Percentiles rank a stretch among this genome's conserved stretches.
These are phyloP conservation scores for Rutstroemia sp. DNA, from an alignment of 2,329 filamentous ascomycete genomes.

Conservation along the genomic window DNA sequence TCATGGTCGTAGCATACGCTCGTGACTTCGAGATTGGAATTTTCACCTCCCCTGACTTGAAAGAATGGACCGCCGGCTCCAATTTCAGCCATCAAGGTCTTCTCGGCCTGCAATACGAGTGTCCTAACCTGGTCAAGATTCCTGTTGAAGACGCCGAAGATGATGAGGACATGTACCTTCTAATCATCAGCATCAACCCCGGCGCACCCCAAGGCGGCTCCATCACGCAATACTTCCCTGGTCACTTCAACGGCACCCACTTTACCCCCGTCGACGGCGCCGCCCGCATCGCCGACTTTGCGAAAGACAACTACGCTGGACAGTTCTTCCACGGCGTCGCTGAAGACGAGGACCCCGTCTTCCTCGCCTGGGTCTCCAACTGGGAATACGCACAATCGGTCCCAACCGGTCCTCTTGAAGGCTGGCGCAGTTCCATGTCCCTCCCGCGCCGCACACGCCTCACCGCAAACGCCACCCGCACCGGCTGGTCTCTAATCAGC, in stretches of 20 bases:
- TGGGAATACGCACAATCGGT: conserved; percentile 50
- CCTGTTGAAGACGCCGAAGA: conserved; percentile 33
- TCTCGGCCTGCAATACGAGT: conserved; percentile 38
- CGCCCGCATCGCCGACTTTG: conserved; percentile 38
- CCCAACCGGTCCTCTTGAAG: conserved; percentile 44
- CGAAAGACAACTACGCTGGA: conserved; percentile 47
- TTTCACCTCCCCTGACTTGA: conserved; percentile 52
- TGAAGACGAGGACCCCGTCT: conserved; percentile 26
- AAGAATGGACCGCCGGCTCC: conserved; percentile 48
- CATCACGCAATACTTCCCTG: conserved; percentile 48
- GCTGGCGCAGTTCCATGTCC: conserved; percentile 46
- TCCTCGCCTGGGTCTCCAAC: conserved; percentile 50
- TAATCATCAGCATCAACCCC: conserved; percentile 48
- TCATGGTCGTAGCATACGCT: conserved; percentile 48
- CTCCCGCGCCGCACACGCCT: conserved; percentile 47
- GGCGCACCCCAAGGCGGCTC: conserved; percentile 50
- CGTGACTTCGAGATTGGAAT: conserved; percentile 52
- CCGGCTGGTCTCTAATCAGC: conserved; percentile 45
- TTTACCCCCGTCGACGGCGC: conserved; percentile 41
- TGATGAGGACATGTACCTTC: conserved; percentile 32
- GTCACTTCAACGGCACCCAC: conserved; percentile 57
- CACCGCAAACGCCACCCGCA: conserved; percentile 38
- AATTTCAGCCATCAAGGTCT: conserved; percentile 53
- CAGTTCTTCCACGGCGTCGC: conserved; percentile 46
- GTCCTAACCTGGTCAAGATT: conserved; percentile 53